Evolutionary conservation across 164 flowering plant species (phyloP).

Genomic region (Taxillus chinensis): DNA sequence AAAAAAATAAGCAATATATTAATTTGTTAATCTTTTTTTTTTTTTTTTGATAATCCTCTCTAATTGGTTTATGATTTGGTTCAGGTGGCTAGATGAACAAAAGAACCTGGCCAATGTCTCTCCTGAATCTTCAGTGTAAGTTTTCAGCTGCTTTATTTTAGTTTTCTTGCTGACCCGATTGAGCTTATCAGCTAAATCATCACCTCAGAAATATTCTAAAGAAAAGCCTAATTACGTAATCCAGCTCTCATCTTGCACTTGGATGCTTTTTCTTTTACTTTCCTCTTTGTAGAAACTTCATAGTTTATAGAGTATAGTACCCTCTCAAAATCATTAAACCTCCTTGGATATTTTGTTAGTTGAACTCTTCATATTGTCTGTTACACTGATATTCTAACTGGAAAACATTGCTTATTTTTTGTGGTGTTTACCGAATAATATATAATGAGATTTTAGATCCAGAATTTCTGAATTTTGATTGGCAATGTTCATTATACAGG

Average conservation of each 20-base stretch:
- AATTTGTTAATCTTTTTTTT: background rate
- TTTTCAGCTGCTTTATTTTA: conserved; percentile 1
- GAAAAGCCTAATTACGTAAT: too few species aligned
- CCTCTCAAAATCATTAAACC: too few species aligned
- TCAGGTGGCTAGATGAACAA: conserved; percentile 93
- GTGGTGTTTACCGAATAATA: too few species aligned
- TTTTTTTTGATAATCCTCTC: background rate
- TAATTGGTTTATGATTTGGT: background rate
- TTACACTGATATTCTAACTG: too few species aligned
- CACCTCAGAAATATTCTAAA: background rate
- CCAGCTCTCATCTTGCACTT: too few species aligned
- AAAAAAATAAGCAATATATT: background rate
- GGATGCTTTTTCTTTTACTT: too few species aligned
- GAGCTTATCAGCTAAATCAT: background rate
- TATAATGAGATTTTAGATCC: too few species aligned
- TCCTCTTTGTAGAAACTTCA: too few species aligned
- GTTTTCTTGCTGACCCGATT: background rate
- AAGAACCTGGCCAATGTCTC: conserved; percentile 78
- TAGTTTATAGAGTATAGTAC: too few species aligned
- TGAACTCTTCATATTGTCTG: too few species aligned
- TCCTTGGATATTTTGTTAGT: too few species aligned
- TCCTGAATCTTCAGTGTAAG: conserved; percentile 91
- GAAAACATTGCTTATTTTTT: too few species aligned
- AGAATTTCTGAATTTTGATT: background rate
- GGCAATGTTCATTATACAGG: conserved; percentile 25